phyloP scores from a whole-genome alignment of 2,329 filamentous ascomycete species.

The Fusarium sacchari region DNA sequence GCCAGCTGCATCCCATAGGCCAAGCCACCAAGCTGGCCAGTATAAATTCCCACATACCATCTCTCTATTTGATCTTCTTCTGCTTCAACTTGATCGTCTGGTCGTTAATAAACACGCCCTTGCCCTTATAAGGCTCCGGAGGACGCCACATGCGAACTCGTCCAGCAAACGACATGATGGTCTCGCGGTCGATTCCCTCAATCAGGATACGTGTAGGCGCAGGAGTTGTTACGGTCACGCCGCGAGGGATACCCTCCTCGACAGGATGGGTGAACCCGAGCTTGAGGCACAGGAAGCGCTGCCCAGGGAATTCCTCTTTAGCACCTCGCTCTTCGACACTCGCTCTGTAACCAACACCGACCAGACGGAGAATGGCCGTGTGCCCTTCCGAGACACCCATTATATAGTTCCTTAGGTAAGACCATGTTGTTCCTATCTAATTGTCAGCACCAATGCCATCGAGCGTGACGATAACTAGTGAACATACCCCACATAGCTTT shows the following conservation, averaged over 20 bases:
- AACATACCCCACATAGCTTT: conserved; percentile 92
- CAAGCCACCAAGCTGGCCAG: conserved; percentile 19
- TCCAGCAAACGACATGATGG: conserved; percentile 91
- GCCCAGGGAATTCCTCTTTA: conserved; percentile 80
- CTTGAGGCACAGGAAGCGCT: conserved; percentile 92
- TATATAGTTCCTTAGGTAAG: conserved; percentile 90
- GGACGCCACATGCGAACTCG: conserved; percentile 87
- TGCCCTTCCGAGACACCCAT: conserved; percentile 96
- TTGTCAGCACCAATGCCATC: conserved; percentile 10
- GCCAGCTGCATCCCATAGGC: conserved; percentile 40
- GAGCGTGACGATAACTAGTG: neutral
- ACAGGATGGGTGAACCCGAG: conserved; percentile 97
- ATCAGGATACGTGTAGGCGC: conserved; percentile 91
- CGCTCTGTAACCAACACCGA: conserved; percentile 95
- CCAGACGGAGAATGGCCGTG: conserved; percentile 88
- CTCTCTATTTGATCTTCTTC: conserved; percentile 88
- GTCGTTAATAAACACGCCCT: conserved; percentile 97
- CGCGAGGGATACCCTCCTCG: conserved; percentile 83
- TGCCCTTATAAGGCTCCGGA: conserved; percentile 98
- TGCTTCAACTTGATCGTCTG: conserved; percentile 98
- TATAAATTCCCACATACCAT: neutral
- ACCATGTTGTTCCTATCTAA: conserved; percentile 81
- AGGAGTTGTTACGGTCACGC: conserved; percentile 86
- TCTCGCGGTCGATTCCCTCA: conserved; percentile 86
- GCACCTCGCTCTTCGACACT: conserved; percentile 80